Evolutionary conservation across 1,284 basidiomycete genomes (phyloP), one percentile per base, ranked within the genome.

Genomic region (Apiotrichum mycotoxinovorans): DNA sequence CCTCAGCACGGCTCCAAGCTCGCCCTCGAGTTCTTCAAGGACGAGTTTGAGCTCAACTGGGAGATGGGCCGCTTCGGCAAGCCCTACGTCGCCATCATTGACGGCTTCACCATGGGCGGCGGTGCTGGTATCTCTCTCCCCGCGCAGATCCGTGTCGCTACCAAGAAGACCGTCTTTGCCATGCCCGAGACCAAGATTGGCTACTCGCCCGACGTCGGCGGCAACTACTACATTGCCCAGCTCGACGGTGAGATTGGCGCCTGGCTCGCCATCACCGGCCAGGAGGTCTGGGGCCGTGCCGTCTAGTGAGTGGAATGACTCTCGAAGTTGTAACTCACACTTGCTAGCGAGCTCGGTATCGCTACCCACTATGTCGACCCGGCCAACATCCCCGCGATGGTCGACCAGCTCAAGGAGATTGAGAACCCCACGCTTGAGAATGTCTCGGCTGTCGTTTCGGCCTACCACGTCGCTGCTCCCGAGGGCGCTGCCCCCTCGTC

Each of bases 161-260:
- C 96, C 4, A 92, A 97, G 75, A 88, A 88, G 44, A 97, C 95
- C 0, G 62, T 83, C 1, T 90, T 94, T 72, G 89, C 93, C n/a
- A 98, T 98, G 95, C 96, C 96, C 35, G 93, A 97, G 79, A 90
- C 90, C 23, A 91, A 89, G 72, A 94, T 95, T 63, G 92, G 79
- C 20, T 79, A 79, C 57, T 62, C 75, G 7, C 77, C 77, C 18
- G 77, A 77, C 61, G 95, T 98, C 49, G 96, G 96, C 37, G 89
- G 88, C 42, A 93, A 85, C 66, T 89, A 87, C 78, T 93, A 92
- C 78, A 81, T 98, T 52, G 86, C 92, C 27, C 84, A 87, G 65
- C 79, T 98, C 55, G 96, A 99, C 72, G 96, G 96, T 17, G 82
- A 89, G 64, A 75, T 98, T 53, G 96, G 96, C 41, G 88, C 90